Evolutionary conservation across 495 filamentous ascomycete genomes (phyloP), one percentile per base, ranked within the genome.

Genomic region (Aspergillus sclerotiicarbonarius): DNA sequence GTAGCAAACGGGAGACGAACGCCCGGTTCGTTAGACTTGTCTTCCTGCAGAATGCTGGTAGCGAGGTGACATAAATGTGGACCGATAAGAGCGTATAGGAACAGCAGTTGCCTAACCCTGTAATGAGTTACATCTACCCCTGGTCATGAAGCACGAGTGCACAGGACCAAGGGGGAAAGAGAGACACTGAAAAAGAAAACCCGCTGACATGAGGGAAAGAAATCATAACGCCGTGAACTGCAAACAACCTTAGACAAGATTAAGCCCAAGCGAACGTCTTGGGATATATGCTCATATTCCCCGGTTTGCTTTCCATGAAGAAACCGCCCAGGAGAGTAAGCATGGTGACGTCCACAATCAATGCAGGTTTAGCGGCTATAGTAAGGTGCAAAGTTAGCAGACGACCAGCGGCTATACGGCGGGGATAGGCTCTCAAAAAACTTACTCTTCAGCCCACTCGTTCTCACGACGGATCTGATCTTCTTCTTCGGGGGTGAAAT

Each of bases 401-500:
- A 16, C 25, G 18, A 39, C 35, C 6, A 53, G 41, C 12, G 7
- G 19, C 15, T 18, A 16, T 5, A 31, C 18, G 18, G 41, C 30
- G 10, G 16, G 50, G 7, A 21, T 10, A 19, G 21, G 29, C 31
- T 2, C 47, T 19, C 16, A 43, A 25, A 49, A 43, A 15, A 73
- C 75, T 75, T 73, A 80, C 80, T 90, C 86, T 74, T 87, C 84
- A 62, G 86, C 86, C 87, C 87, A 90, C 64, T 85, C 85, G 60
- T 89, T 86, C 75, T 89, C 85, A 50, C 83, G 80, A 52, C 84
- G 83, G 60, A 90, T 87, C 72, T 88, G 82, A 29, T 87, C 85
- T 66, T 89, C 85, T 67, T 90, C 87, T 67, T 90, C 87, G 18
- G 84, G 83, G 1, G 87, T 89, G 69, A 89, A 89, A 71, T 90